Evolutionary conservation across 2,329 filamentous ascomycete species (phyloP), one percentile per base, ranked within the genome.

Genomic region (Cercospora brassicicola): DNA sequence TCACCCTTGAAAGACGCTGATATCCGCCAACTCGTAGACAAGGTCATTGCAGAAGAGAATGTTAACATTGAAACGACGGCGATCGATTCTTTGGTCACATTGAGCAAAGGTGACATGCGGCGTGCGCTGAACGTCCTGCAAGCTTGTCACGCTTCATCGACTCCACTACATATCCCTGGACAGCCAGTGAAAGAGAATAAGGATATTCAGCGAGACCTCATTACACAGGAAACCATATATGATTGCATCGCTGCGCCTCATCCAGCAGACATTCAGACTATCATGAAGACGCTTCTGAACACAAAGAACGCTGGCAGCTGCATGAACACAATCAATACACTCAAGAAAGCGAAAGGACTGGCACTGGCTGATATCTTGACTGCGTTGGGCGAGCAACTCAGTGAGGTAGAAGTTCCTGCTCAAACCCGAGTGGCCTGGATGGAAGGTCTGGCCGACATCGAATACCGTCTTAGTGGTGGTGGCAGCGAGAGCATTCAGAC

Each of bases 51-150:
- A 67, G 91, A 96, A 74, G 95, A 99, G 81, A 83, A 87, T 45
- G 90, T 99, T 70, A 90, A 91, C 73, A 97, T 99, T 74, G 88
- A 89, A 61, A 84, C 87, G 0, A 91, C 93, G 55, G 95, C 95
- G 0, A 88, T 90, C 2, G 91, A 95, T 72, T 91, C 92, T 62
- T 84, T 99, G 28, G 92, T 99, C 15, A 89, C 85, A 71, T 84
- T 99, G 67, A 96, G 93, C 79, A 96, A 94, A 79, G 95, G 95
- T 62, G 95, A 99, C 77, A 99, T 99, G 95, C 87, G 95, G 76
- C 85, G 95, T 71, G 94, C 95, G 0, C 80, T 99, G 73, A 99
- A 99, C 76, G 95, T 99, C 9, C 84, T 99, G 30, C 95, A 99
- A 81, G 95, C 95, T 8, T 99, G 95, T 73, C 93, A 98, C 78